Base-by-base conservation (phyloP, 2,329 filamentous ascomycete species). In the Apiospora sp. region DNA sequence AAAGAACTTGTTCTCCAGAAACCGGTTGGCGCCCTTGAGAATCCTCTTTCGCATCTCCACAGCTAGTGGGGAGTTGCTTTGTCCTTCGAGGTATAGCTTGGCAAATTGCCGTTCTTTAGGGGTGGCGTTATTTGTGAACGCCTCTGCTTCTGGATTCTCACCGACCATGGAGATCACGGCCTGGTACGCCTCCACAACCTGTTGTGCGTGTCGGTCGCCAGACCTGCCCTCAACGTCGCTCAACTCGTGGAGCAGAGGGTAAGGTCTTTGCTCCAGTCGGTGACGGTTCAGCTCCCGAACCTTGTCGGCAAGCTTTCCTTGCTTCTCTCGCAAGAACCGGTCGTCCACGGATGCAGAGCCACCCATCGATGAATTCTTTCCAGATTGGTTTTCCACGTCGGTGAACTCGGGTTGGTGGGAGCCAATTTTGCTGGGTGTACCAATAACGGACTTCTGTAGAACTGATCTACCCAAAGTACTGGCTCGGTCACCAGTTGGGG, bases 371-470 rank as follows among this genome's bases (percentile, higher is more conserved):
- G 85, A 84, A 16, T 84, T 80, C 54, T 83, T 84, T 69, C 87
- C 87, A 46, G 86, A 88, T 61, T 87, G 86, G 67, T 90, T 88
- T 71, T 91, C 88, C 13, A 93, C 86, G 76, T 96, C 93, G 22
- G 91, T 88, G 78, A 95, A 95, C 72, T 91, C 88, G 44, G 88
- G 80, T 71, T 89, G 84, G 75, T 94, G 90, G 22, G 88, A 84
- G 44, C 92, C 91, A 72, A 93, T 90, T 74, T 89, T 88, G 77
- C 89, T 92, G 16, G 94, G 91, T 37, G 92, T 91, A 67, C 96
- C 96, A 80, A 98, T 96, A 71, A 98, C 93, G 13, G 96, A 98
- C 77, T 92, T 93, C 73, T 93, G 92, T 78, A 97, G 86, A 70
- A 87, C 90, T 16, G 94, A 94, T 72, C 86, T 86, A 71, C 88